phyloP scores from a whole-genome alignment of 2,329 filamentous ascomycete genomes.

The Botryosphaeria dothidea region DNA sequence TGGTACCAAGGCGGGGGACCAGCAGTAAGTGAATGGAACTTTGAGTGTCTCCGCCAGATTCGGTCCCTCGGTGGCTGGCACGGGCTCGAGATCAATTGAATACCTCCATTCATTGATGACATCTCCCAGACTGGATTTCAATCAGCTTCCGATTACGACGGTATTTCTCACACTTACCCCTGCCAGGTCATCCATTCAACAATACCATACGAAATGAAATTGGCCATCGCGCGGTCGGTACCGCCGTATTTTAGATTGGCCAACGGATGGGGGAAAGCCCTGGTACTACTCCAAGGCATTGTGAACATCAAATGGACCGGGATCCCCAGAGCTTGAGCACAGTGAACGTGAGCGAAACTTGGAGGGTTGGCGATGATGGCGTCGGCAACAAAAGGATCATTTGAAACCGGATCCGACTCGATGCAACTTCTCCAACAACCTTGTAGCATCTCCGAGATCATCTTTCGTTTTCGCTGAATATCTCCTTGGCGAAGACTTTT shows the following conservation, averaged over 20 bases:
- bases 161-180: constrained; percentile 37
- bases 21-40: constrained; percentile 48
- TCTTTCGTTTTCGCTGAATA: constrained; percentile 70
- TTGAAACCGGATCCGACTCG: constrained; percentile 69
- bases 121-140: constrained; percentile 37
- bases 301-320: constrained; percentile 30
- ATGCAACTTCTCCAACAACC: constrained; percentile 87
- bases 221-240: constrained; percentile 37
- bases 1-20: constrained; percentile 45
- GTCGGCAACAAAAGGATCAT: constrained; percentile 76
- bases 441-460: constrained; percentile 74
- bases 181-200: constrained; percentile 55
- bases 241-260: constrained; percentile 46
- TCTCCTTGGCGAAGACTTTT: constrained; percentile 76
- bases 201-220: constrained; percentile 49
- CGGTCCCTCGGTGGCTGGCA: constrained; percentile 40
- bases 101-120: constrained; percentile 47
- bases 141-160: no score
- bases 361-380: constrained; percentile 78
- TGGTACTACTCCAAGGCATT: constrained; percentile 53
- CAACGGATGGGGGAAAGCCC: constrained; percentile 51
- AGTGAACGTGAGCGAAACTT: constrained; percentile 64
- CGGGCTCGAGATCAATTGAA: constrained; percentile 42
- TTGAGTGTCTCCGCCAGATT: constrained; percentile 37
- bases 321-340: constrained; percentile 35